These are phyloP conservation scores for Ascochyta pisi DNA, from an alignment of 2,329 filamentous ascomycete genomes.

Conservation along the genomic window DNA sequence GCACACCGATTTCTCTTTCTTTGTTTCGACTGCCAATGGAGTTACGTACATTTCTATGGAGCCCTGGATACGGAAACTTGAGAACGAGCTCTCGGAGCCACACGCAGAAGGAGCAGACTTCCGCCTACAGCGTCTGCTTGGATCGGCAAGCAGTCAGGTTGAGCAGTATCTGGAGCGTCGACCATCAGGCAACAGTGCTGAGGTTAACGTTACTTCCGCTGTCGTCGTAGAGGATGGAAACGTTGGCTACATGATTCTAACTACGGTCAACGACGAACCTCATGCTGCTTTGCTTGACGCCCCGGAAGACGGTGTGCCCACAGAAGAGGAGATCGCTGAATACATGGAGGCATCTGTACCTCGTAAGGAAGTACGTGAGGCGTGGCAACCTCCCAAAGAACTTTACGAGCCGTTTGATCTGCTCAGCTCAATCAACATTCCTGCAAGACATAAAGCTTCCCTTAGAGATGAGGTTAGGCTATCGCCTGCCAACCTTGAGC, in stretches of 20 bases:
- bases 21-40: slow-evolving; percentile 62
- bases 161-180: slow-evolving; percentile 55
- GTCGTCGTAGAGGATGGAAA: slow-evolving; percentile 64
- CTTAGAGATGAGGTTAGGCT: slow-evolving; percentile 73
- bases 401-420: slow-evolving; percentile 66
- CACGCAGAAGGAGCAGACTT: slow-evolving; percentile 61
- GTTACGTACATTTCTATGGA: slow-evolving; percentile 63
- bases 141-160: slow-evolving; percentile 57
- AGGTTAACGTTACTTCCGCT: slow-evolving; percentile 53
- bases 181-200: slow-evolving; percentile 21
- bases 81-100: slow-evolving; percentile 62
- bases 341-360: slow-evolving; percentile 29
- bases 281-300: slow-evolving; percentile 61
- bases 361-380: slow-evolving; percentile 64
- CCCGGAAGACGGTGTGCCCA: slow-evolving; percentile 46
- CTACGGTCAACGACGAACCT: slow-evolving; percentile 55
- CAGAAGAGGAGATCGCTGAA: slow-evolving; percentile 36
- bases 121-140: slow-evolving; percentile 63
- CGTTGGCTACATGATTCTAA: slow-evolving; percentile 65
- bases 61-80: slow-evolving; percentile 63
- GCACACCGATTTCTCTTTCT: slow-evolving; percentile 64
- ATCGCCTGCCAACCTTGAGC: slow-evolving; percentile 72
- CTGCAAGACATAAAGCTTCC: slow-evolving; percentile 66
- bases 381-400: slow-evolving; percentile 68
- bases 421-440: slow-evolving; percentile 64